Percentiles rank a stretch among this genome's conserved stretches.
phyloP scores from a whole-genome alignment of 495 filamentous ascomycete genomes.

The Penicillium waksmanii region DNA sequence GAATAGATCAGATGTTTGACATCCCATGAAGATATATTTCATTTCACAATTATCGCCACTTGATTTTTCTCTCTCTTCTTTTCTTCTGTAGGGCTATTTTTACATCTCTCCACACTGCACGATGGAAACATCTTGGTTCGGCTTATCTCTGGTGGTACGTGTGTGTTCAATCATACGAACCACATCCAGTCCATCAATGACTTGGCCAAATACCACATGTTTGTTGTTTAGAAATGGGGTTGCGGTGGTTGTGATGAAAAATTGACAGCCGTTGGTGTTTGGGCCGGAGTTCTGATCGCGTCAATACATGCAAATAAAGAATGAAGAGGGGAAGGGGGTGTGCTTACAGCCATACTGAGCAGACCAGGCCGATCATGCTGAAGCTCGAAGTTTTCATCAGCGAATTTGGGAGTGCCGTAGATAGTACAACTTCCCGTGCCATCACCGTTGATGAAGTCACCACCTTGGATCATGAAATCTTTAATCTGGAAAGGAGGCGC shows the following conservation, averaged over 20 bases:
- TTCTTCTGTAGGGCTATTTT: conserved; percentile 27
- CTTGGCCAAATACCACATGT: conserved; percentile 94
- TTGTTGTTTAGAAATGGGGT: conserved; percentile 91
- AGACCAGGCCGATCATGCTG: conserved; percentile 80
- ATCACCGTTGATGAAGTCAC: conserved; percentile 94
- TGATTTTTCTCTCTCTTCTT: background rate
- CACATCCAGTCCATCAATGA: conserved; percentile 88
- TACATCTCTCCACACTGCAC: conserved; percentile 90
- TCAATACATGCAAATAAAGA: background rate
- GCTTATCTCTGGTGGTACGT: conserved; percentile 78
- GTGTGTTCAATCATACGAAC: conserved; percentile 88
- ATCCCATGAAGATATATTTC: too few species aligned
- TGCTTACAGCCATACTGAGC: conserved; percentile 88
- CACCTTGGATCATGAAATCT: conserved; percentile 96
- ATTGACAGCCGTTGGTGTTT: conserved; percentile 94
- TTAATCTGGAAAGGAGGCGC: conserved; percentile 65
- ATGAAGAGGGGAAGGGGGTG: background rate
- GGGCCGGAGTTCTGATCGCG: conserved; percentile 78
- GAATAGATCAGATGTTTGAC: too few species aligned
- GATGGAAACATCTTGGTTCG: conserved; percentile 83
- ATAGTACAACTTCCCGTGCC: conserved; percentile 88
- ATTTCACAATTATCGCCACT: too few species aligned
- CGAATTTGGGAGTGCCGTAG: conserved; percentile 81
- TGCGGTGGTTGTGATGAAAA: conserved; percentile 90
- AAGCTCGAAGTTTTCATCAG: conserved; percentile 85